These are phyloP conservation scores for Fusarium piperis DNA, from an alignment of 2,329 filamentous ascomycete species.

Conservation along the genomic window DNA sequence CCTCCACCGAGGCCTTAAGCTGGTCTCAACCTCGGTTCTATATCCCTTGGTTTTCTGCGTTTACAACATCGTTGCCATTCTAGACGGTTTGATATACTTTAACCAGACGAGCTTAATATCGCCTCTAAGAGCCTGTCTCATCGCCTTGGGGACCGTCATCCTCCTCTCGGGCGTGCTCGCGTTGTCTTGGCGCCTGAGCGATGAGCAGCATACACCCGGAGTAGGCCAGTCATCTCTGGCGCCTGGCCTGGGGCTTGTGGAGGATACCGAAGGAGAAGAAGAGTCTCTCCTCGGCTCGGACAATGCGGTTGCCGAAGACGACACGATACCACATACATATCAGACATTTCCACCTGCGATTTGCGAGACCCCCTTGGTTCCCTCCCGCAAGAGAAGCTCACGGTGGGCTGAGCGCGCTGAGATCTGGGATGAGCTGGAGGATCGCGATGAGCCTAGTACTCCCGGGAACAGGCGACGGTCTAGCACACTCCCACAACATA, in stretches of 20 bases:
- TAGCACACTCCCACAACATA: slow-evolving; percentile 57
- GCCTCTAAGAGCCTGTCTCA: slow-evolving; percentile 79
- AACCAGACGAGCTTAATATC: slow-evolving; percentile 84
- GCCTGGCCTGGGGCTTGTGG: slow-evolving; percentile 83
- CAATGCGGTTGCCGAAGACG: slow-evolving; percentile 54
- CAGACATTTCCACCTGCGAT: slow-evolving; percentile 59
- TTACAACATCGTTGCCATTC: slow-evolving; percentile 98
- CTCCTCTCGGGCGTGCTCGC: slow-evolving; percentile 89
- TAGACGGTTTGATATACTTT: slow-evolving; percentile 98
- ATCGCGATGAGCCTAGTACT: slow-evolving; percentile 65
- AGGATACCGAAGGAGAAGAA: slow-evolving; percentile 72
- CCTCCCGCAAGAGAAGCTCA: slow-evolving; percentile 59
- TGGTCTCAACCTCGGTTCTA: slow-evolving; percentile 93
- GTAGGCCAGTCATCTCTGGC: slow-evolving; percentile 76
- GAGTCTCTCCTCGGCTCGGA: slow-evolving; percentile 63
- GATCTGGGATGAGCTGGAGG: slow-evolving; percentile 90
- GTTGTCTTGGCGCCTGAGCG: slow-evolving; percentile 91
- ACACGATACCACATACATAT: slow-evolving; percentile 48
- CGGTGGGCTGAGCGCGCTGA: slow-evolving; percentile 76
- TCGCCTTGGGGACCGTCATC: slow-evolving; percentile 86
- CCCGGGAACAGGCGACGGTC: slow-evolving; percentile 56
- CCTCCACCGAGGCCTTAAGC: slow-evolving; percentile 89
- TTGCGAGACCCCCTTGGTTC: slow-evolving; percentile 51
- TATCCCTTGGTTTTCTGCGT: slow-evolving; percentile 98
- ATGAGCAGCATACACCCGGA: slow-evolving; percentile 72